Base-by-base conservation (phyloP, 2,329 filamentous ascomycete genomes). In the Phoma sp. region DNA sequence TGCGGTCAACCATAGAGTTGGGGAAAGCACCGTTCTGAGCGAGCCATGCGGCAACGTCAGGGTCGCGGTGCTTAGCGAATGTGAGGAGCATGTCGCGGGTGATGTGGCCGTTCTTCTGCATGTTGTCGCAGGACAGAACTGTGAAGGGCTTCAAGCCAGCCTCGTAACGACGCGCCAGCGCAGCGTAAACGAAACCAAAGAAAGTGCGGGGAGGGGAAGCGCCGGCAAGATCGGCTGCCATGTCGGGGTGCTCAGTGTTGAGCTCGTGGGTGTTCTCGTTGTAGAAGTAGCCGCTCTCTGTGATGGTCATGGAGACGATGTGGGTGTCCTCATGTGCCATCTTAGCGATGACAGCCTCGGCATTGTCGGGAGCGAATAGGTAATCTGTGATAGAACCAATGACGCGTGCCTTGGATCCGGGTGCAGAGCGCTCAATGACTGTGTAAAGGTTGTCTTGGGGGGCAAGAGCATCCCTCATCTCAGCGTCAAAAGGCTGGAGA, bases 1-100 rank as follows among this genome's bases (percentile, higher is more conserved):
- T 69, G n/a, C 66, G 60, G 59, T 69, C 66, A 6, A 69, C 66
- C 66, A 69, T 69, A 45, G 62, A 65, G 62, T 69, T 69, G 47
- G 66, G 66, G 60, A 69, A 69, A 26, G 66, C 66, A 48, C 66
- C 66, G 36, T 67, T 65, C 51, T 61, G 52, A 37, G 63, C 60
- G 15, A 69, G 60, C 66, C 66, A 69, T 28, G 56, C 54, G 26
- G 66, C 66, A 21, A 69, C 53, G 36, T 67, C 61, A 5, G 63
- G 59, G 43, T 69, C 53, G 39, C 60, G 59, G 50, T 62, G 65
- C 21, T 57, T 57, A 20, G 64, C 65, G 28, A 66, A 69, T 0
- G 63, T 46, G 9, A 69, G 46, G 20, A 69, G 51, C 66, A 69
- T 67, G 38, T 64, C 61, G 28, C 65, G 63, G 46, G 60, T 66